These are phyloP conservation scores for Hirsutella thompsonii DNA, from an alignment of 2,329 filamentous ascomycete species.

Conservation along the genomic window DNA sequence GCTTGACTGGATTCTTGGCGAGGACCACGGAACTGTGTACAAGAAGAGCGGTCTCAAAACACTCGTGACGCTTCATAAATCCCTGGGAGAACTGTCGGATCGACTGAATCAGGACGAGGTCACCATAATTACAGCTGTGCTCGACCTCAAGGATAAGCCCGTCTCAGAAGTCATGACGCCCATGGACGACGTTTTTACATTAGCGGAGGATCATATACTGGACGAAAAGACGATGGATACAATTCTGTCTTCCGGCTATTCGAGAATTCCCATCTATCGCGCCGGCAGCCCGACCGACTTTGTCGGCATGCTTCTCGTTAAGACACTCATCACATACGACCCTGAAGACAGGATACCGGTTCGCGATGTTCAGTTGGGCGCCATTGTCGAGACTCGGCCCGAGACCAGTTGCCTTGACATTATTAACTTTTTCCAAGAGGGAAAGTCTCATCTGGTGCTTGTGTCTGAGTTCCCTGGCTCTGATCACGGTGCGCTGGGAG, in stretches of 20 bases:
- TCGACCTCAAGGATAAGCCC: conserved; percentile 92
- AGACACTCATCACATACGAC: conserved; percentile 97
- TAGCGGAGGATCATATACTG: conserved; percentile 87
- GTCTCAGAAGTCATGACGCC: conserved; percentile 97
- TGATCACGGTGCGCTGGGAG: conserved; percentile 77
- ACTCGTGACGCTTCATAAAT: conserved; percentile 87
- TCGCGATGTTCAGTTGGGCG: conserved; percentile 82
- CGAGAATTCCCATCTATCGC: conserved; percentile 86
- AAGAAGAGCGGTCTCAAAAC: conserved; percentile 98
- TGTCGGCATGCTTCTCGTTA: conserved; percentile 94
- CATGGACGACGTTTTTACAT: conserved; percentile 92
- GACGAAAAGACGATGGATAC: conserved; percentile 91
- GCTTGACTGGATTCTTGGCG: conserved; percentile 81
- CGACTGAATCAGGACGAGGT: conserved; percentile 95
- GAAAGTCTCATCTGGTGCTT: conserved; percentile 96
- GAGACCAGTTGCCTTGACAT: conserved; percentile 97
- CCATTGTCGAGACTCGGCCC: conserved; percentile 84
- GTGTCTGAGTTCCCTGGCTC: conserved; percentile 87
- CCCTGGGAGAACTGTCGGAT: conserved; percentile 73
- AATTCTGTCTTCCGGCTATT: conserved; percentile 89
- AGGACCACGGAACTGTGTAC: conserved; percentile 93
- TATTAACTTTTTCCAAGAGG: conserved; percentile 99
- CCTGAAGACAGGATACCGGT: conserved; percentile 84
- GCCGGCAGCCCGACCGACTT: conserved; percentile 77
- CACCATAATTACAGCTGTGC: conserved; percentile 92